Evolutionary conservation across 2,329 filamentous ascomycete genomes (phyloP).

Genomic region (Aspergillus awamori): DNA sequence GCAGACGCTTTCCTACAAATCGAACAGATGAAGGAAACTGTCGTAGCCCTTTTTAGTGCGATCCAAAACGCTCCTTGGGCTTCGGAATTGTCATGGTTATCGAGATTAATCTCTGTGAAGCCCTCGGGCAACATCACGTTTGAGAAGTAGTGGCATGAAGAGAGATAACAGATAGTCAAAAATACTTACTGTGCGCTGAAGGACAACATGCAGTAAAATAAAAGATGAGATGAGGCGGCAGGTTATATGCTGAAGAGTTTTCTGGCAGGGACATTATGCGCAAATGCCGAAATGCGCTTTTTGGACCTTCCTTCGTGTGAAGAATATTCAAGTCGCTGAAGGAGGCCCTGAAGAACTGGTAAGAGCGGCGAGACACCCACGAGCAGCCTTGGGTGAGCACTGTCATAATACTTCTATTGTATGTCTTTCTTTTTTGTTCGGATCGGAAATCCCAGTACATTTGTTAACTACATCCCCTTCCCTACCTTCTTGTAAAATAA

Average conservation of each 20-base stretch:
- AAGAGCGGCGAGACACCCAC: slow-evolving; percentile 3
- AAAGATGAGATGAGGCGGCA: not conserved
- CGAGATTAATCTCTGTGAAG: slow-evolving; percentile 4
- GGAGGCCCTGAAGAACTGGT: slow-evolving; percentile 2
- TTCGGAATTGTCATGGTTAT: slow-evolving; percentile 6
- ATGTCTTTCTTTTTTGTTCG: too few species aligned
- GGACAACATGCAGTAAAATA: not conserved
- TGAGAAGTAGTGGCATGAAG: not conserved
- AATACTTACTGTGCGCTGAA: not conserved
- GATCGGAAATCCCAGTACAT: too few species aligned
- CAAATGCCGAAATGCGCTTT: not conserved
- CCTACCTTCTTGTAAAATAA: too few species aligned
- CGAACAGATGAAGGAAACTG: not conserved
- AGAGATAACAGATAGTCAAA: not conserved
- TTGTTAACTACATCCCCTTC: too few species aligned
- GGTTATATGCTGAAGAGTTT: not conserved
- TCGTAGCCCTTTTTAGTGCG: not conserved
- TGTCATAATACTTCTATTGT: too few species aligned
- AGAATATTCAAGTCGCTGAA: slow-evolving; percentile 10
- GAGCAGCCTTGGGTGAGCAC: not conserved
- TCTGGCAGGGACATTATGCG: not conserved
- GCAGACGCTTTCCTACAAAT: not conserved
- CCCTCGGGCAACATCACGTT: not conserved
- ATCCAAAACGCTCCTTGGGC: slow-evolving; percentile 1
- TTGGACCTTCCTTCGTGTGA: not conserved